phyloP scores from a whole-genome alignment of 495 filamentous ascomycete genomes.

The Xylaria longipes region DNA sequence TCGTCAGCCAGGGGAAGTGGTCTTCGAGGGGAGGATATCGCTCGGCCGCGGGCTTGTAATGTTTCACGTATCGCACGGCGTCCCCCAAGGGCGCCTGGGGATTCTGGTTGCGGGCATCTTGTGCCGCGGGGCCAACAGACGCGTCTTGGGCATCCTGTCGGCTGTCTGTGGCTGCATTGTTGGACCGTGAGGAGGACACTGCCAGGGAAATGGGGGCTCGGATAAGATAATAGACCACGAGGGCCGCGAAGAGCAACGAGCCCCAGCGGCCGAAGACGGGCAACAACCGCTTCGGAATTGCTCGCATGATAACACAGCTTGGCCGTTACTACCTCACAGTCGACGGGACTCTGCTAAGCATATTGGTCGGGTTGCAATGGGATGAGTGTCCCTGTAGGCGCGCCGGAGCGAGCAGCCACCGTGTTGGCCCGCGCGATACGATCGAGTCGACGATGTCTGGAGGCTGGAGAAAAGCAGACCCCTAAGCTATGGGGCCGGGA shows the following conservation, averaged over 20 bases:
- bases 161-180: constrained; percentile 14
- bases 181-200: constrained; percentile 14
- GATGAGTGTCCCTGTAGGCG: constrained; percentile 4
- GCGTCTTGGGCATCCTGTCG: constrained; percentile 16
- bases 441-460: background rate
- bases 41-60: constrained; percentile 36
- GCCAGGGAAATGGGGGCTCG: constrained; percentile 35
- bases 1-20: constrained; percentile 39
- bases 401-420: constrained; percentile 23
- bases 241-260: constrained; percentile 35
- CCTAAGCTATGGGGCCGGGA: constrained; percentile 6
- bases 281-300: constrained; percentile 38
- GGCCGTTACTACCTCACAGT: constrained; percentile 35
- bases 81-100: constrained; percentile 30
- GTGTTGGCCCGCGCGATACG: background rate
- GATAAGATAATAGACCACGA: constrained; percentile 39
- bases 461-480: background rate
- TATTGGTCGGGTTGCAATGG: constrained; percentile 33
- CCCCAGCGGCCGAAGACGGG: constrained; percentile 37
- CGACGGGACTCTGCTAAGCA: constrained; percentile 30
- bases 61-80: constrained; percentile 31
- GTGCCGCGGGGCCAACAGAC: constrained; percentile 20
- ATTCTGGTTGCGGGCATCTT: constrained; percentile 31
- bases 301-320: constrained; percentile 36
- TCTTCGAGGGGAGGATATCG: constrained; percentile 34